Base-by-base conservation (phyloP, 2,329 filamentous ascomycete species). In the Monilinia polystroma region DNA sequence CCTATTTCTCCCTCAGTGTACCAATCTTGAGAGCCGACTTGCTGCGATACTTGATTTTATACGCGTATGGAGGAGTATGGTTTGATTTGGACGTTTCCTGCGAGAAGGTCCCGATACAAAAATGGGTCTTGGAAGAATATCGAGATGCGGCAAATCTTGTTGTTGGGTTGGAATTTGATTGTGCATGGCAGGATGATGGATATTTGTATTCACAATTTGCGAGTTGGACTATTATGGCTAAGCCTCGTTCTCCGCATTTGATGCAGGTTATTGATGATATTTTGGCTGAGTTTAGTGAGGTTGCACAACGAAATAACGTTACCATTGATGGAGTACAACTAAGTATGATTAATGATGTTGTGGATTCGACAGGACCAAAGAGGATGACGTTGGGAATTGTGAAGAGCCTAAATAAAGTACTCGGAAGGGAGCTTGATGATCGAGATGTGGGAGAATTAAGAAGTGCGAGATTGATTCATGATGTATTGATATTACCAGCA, bases 11-110 rank as follows among this genome's bases (percentile, higher is more conserved):
- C 45, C 80, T 90, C 66, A 85, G 82, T 64, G 83, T 87, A 10
- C 84, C 83, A 59, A 91, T 91, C 71, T 84, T 89, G 77, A 87
- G 87, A 75, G 87, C 87, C 3, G 87, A 90, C 74, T 78, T 90
- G 16, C 77, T 90, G 64, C 84, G 87, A 10, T 90, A 90, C 74
- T 81, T 90, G 66, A 79, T 90, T 72, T 87, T 90, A 83, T 89
- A 88, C 73, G 83, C 85, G 3, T 74, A 78, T 53, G 78, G 78
- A 18, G 79, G 81, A n/a, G 72, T 82, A 6, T 88, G 86, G 74
- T 80, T 84, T 29, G 85, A 87, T 70, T 85, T 86, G 59, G 85
- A 87, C 71, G 85, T 86, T 18, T 63, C 59, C 1, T 63, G 59
- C 20, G 81, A 85, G 72, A 75, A 87, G 20, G 80, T 80, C 43